Conservation (phyloP, 495 filamentous ascomycete genomes). For the Podospora comata region DNA sequence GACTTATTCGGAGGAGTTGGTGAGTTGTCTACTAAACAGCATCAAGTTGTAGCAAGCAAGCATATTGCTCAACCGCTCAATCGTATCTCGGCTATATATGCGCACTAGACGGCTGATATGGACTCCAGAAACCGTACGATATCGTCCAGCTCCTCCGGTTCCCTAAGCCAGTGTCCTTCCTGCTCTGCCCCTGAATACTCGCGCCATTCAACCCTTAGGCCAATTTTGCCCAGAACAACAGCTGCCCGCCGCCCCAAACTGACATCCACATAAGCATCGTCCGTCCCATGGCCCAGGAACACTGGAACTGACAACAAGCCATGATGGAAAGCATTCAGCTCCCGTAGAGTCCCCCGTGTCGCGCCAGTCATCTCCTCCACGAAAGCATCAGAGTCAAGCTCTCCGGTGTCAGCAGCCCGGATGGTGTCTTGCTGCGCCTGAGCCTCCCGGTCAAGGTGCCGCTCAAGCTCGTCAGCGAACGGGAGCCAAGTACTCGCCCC, state of each 20-base stretch:
- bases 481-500: conserved; percentile 55
- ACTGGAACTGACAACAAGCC: conserved; percentile 10
- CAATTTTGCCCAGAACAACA: conserved; percentile 14
- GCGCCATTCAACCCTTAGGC: conserved; percentile 20
- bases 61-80: too few relatives aligned
- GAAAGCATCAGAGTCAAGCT: conserved; percentile 7
- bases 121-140: conserved; percentile 22
- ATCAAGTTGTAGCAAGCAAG: too few relatives aligned
- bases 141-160: conserved; percentile 26
- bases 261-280: conserved; percentile 22
- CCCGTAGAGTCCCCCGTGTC: background rate
- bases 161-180: conserved; percentile 29
- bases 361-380: conserved; percentile 9
- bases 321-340: background rate
- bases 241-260: conserved; percentile 18
- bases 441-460: conserved; percentile 5
- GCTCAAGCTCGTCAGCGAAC: conserved; percentile 29
- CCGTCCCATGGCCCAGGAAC: conserved; percentile 22
- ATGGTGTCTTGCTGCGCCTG: background rate
- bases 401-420: background rate
- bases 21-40: conserved; percentile 8
- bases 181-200: conserved; percentile 22
- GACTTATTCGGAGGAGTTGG: conserved; percentile 13
- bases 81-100: too few relatives aligned
- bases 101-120: background rate